Evolutionary conservation across 2,329 filamentous ascomycete genomes (phyloP), one percentile per base, ranked within the genome.

Genomic region (Sphaerulina vaccinii): DNA sequence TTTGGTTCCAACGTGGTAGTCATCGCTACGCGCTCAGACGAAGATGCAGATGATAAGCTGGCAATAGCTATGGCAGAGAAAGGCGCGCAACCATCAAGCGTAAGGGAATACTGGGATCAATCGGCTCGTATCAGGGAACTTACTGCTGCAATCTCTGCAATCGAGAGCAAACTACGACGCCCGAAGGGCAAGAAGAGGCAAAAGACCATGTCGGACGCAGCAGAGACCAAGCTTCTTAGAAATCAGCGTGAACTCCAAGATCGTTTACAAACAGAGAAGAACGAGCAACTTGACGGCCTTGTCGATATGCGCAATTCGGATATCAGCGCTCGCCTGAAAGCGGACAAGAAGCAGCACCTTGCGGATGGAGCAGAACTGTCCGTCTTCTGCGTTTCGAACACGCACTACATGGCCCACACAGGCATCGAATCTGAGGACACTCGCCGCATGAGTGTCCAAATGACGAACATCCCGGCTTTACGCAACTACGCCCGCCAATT

Each of bases 241-340:
- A 13, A 32, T 10, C 42, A 56, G 23, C 35, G 36, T 5, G 47
- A 24, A 9, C n/a, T 51, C 2, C 18, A 42, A 2, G 16, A 48
- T 15, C 36, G 47, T 18, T 13, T 40, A 4, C n/a, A 35, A 11
- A 16, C 3, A 6, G 60, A 79, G 76, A 48, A 49, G 19, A 33
- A 46, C 3, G 27, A 47, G 16, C 48, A 54, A 4, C 55, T 58
- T 13, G 48, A 47, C 2, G 16, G 21, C 1, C 40, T 61, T 1
- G 60, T 65, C 2, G n/a, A 57, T 2, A 45, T 55, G 1, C 60
- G 63, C 37, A 66, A 63, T 23, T 6, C 16, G 1, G 19, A 49
- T 5, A 48, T 62, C 39, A 49, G 23, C 1, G 8, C 19, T 3
- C 15, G 32, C 3, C 39, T 65, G 11, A 51, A 48, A 13, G 5